Evolutionary conservation across 176 grass and related monocot genomes (phyloP), one percentile per base, ranked within the genome.

Genomic region (Oryza meyeriana): DNA sequence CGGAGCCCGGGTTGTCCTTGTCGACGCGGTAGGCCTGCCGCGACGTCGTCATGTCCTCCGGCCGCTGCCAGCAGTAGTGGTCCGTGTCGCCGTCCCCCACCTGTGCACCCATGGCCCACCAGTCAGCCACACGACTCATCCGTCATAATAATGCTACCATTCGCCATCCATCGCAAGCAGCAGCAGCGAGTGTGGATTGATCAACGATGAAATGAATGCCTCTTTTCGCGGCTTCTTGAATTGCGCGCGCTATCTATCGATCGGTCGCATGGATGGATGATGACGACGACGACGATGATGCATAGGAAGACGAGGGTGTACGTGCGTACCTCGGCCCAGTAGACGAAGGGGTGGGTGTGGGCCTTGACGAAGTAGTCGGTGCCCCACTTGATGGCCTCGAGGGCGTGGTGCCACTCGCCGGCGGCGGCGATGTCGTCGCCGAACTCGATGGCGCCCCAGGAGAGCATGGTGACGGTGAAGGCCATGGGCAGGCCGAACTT

Each of bases 401-500:
- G 83, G 35, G 84, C 28, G 89, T 94, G 94, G 0, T 68, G 59
- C 84, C 86, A 89, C 88, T 97, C 89, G 6, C 86, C 91, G 47
- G 89, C 91, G 17, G 74, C 81, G 30, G 47, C 74, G 69, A 97
- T 87, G 62, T 91, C 91, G 72, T 48, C 89, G 35, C 48, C 86
- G 75, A 91, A 97, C n/a, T 97, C 91, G 84, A 94, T 81, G 81
- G 80, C 86, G 39, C 91, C 87, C 94, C 94, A 97, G 12, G 91
- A 78, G 52, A 97, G 91, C 91, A 97, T 94, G 70, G 94, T 97
- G 44, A 97, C 89, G 31, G 94, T 97, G 87, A 97, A 97, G 50
- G 94, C 94, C 94, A 97, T 97, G 58, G 94, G 94, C 81, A 94
- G 87, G 55, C 94, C 94, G 87, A 97, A 97, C 91, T 97, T 97